Evolutionary conservation across 192 early-diverging fungal species (phyloP), one percentile per base, ranked within the genome.

Genomic region (Backusella morwellensis): DNA sequence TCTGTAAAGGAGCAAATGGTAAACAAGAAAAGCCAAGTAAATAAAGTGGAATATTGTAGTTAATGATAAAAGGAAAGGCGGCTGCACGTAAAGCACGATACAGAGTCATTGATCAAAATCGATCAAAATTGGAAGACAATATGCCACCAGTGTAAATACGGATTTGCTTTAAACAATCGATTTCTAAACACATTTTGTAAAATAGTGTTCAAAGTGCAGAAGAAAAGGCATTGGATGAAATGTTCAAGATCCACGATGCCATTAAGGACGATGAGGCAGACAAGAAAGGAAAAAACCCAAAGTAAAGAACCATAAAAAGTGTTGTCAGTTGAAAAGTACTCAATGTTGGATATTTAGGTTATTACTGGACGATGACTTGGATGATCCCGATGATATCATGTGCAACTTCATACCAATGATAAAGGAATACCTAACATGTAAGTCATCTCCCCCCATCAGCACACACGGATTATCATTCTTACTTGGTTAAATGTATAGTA

Each of bases 341-440:
- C 1, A 63, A 14, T 63, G 11, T 4, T 44, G 14, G 14, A 8
- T 75, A 66, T 11, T 17, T 68, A 79, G 77, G 44, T 26, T 69
- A 26, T 42, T 70, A 35, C n/a, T 74, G 68, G 70, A 81, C 35
- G 78, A 77, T 63, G 70, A 81, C 35, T 67, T 67, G 40, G 74
- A 83, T 3, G 77, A 84, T 32, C 77, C 83, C 12, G 83, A 87
- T 47, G 88, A 88, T 35, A 86, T 87, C 21, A 88, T 89, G 77
- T 89, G 89, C 47, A 88, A 91, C 38, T 86, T 94, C 70, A 80
- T 92, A 32, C 91, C 93, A 7, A 89, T 94, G 87, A 88, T 94
- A 5, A 85, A 86, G 23, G 88, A 91, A 66, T 90, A 91, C 56
- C 73, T 94, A 50, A 82, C 88, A 15, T 79, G 87, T 90, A 83